phyloP scores from a whole-genome alignment of 2,329 filamentous ascomycete species.

The Cryphonectria parasitica region DNA sequence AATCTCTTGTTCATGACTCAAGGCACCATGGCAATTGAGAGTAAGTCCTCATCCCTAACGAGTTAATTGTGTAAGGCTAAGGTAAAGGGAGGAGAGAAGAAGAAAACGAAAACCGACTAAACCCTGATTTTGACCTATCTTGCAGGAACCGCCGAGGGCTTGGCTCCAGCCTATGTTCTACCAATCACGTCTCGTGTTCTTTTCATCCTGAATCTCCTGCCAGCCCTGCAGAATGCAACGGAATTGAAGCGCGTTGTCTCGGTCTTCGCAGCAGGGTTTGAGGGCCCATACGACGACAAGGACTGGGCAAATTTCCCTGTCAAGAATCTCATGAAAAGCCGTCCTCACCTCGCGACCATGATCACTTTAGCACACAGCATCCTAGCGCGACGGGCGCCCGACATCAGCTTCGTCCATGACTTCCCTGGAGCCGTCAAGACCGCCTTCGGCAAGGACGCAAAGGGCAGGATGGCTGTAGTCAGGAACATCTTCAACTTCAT shows the following conservation, averaged over 20 bases:
- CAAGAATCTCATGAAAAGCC: constrained; percentile 42
- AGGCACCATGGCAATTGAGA: constrained; percentile 39
- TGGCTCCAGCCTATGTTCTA: constrained; percentile 52
- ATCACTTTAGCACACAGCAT: constrained; percentile 54
- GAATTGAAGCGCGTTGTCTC: constrained; percentile 56
- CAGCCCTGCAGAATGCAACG: constrained; percentile 51
- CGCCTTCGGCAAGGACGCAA: constrained; percentile 33
- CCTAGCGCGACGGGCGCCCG: constrained; percentile 49
- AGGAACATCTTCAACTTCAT: constrained; percentile 38
- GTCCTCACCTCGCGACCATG: constrained; percentile 52
- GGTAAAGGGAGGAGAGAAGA: neutral
- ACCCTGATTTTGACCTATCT: neutral
- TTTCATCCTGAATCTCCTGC: constrained; percentile 60
- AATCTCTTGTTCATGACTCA: constrained; percentile 53
- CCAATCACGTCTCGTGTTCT: constrained; percentile 45
- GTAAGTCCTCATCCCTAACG: constrained; percentile 28
- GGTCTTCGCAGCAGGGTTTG: constrained; percentile 46
- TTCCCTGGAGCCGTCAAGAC: constrained; percentile 46
- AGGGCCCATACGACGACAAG: constrained; percentile 53
- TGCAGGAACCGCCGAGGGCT: constrained; percentile 41
- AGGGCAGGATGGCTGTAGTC: constrained; percentile 29
- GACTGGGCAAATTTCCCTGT: constrained; percentile 46
- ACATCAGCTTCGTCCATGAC: constrained; percentile 45
- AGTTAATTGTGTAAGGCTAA: neutral
- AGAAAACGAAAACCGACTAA: constrained; percentile 43